Percentiles rank a stretch among this genome's conserved stretches.
Evolutionary conservation across 257 asterid genomes (phyloP).

Genomic region (Solanum etuberosum): DNA sequence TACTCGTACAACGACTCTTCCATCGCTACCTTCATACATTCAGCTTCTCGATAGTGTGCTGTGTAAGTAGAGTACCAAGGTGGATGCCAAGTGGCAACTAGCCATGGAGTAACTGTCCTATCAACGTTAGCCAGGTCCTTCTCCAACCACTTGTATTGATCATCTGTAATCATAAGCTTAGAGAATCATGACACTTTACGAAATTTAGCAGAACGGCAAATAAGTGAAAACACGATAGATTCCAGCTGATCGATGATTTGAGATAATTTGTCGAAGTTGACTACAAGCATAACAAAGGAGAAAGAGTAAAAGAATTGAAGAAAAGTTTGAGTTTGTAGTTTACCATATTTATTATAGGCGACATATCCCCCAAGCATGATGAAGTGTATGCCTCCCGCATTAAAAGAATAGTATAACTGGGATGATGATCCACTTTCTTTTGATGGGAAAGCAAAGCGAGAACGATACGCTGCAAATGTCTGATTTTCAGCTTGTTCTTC

Average conservation of each 20-base stretch:
- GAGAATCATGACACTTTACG: background rate
- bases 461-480: conserved; percentile 62
- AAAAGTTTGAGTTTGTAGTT: background rate
- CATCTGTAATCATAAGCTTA: conserved; percentile 30
- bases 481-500: conserved; percentile 60
- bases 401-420: conserved; percentile 69
- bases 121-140: conserved; percentile 58
- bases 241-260: background rate
- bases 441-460: conserved; percentile 84
- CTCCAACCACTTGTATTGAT: conserved; percentile 81
- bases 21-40: conserved; percentile 86
- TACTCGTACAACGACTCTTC: conserved; percentile 61
- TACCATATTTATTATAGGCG: conserved; percentile 62
- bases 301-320: background rate
- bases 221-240: background rate
- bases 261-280: background rate
- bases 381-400: conserved; percentile 93
- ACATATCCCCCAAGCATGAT: conserved; percentile 72
- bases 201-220: background rate
- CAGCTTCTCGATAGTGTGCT: conserved; percentile 94
- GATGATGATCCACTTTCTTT: conserved; percentile 78
- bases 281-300: background rate
- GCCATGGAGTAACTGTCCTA: conserved; percentile 77
- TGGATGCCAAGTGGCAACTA: conserved; percentile 82
- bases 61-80: conserved; percentile 89